Evolutionary conservation across 352 stramenopile genomes (phyloP).

Genomic region (Phytopythium cucurbitacearum): DNA sequence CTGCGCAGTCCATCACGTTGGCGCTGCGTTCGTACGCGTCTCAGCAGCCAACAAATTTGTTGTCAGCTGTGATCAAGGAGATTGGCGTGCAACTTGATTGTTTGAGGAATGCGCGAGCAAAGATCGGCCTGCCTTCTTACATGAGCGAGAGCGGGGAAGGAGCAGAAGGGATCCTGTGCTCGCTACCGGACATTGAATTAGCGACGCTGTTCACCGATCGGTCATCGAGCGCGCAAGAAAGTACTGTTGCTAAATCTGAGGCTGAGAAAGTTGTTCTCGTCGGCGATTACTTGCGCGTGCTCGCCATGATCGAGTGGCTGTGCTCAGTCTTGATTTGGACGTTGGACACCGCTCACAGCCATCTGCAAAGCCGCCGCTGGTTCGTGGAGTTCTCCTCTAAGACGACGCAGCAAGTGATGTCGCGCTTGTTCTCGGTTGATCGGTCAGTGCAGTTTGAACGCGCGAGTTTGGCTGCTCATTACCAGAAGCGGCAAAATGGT

Average conservation of each 20-base stretch:
- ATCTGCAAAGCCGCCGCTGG: constrained; percentile 72
- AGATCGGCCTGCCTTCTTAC: constrained; percentile 34
- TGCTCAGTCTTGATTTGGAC: constrained; percentile 73
- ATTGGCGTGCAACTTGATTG: constrained; percentile 47
- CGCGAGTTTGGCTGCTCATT: constrained; percentile 47
- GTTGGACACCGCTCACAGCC: constrained; percentile 62
- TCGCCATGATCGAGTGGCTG: constrained; percentile 79
- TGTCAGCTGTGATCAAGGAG: constrained; percentile 62
- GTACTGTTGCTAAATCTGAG: constrained; percentile 5
- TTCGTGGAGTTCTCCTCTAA: constrained; percentile 69
- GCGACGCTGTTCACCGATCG: constrained; percentile 26
- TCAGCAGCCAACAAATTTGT: constrained; percentile 83
- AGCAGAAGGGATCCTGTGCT: constrained; percentile 56
- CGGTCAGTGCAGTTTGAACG: constrained; percentile 72
- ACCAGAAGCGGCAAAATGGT: constrained; percentile 29
- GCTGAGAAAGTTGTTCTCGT: constrained; percentile 36
- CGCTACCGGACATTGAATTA: constrained; percentile 57
- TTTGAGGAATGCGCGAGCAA: constrained; percentile 29
- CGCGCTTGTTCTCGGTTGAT: constrained; percentile 67
- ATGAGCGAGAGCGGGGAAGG: constrained; percentile 46
- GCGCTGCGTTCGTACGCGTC: constrained; percentile 87
- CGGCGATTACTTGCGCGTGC: constrained; percentile 59
- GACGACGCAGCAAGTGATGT: constrained; percentile 47
- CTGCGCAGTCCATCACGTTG: constrained; percentile 84
- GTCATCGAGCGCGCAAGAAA: constrained; percentile 9